A percentile compares a stretch with the other conserved stretches of the same genome.
These are phyloP conservation scores for Diaporthe sp. DNA, from an alignment of 2,329 filamentous ascomycete species.

Conservation along the genomic window DNA sequence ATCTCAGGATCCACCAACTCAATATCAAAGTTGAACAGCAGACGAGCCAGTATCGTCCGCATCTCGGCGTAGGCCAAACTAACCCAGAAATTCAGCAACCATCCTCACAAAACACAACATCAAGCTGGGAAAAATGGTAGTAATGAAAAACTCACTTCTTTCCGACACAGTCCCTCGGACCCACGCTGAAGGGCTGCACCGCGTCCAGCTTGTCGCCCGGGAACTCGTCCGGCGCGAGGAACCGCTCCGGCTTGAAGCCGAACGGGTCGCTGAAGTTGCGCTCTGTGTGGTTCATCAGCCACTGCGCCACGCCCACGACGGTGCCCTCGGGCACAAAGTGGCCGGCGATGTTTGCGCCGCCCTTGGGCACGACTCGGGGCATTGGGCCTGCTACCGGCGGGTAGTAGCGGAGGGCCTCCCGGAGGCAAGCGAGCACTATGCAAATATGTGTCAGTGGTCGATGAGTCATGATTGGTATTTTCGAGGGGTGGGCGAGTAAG, in stretches of 20 bases:
- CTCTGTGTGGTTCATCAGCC: slow-evolving; percentile 59
- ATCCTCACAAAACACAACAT: background rate
- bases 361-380: slow-evolving; percentile 49
- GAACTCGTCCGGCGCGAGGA: slow-evolving; percentile 57
- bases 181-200: slow-evolving; percentile 63
- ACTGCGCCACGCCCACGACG: slow-evolving; percentile 59
- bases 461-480: too few relatives aligned
- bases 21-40: slow-evolving; percentile 66
- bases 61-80: slow-evolving; percentile 66
- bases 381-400: slow-evolving; percentile 50
- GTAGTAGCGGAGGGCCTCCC: slow-evolving; percentile 54
- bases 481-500: background rate
- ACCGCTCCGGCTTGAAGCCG: slow-evolving; percentile 63
- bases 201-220: slow-evolving; percentile 57
- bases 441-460: slow-evolving; percentile 1
- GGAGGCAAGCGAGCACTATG: slow-evolving; percentile 51
- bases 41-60: slow-evolving; percentile 61
- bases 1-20: slow-evolving; percentile 53
- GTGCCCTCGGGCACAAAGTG: slow-evolving; percentile 53
- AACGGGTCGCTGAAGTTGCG: slow-evolving; percentile 61
- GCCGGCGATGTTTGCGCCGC: slow-evolving; percentile 51
- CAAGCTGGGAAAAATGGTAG: too few relatives aligned
- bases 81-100: background rate
- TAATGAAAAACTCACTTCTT: slow-evolving; percentile 56
- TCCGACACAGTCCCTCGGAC: slow-evolving; percentile 65